Evolutionary conservation across 2,329 filamentous ascomycete genomes (phyloP), one percentile per base, ranked within the genome.

Genomic region (Claviceps sp.): DNA sequence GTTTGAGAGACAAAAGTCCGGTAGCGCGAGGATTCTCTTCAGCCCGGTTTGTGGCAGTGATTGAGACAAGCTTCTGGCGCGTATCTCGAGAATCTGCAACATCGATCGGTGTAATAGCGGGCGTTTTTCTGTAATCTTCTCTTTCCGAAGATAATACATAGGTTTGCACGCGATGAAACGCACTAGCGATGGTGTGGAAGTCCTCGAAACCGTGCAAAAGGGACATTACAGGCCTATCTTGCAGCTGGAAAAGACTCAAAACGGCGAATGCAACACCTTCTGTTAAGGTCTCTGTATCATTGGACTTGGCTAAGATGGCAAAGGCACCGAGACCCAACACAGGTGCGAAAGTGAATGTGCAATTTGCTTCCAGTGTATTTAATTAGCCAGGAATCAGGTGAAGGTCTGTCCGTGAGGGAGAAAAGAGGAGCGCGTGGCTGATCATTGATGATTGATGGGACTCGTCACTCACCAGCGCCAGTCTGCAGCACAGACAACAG

Each of bases 191-290:
- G 1, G 58, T 59, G 39, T 59, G 56, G 5, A 55, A 47, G 34
- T 58, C 53, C 45, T 60, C 57, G 23, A 54, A 54, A 2, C 56
- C 57, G 34, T 58, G 52, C 2, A 59, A 51, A 9, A 55, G 49
- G 16, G 53, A 53, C 17, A 57, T 53, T 13, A 58, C 49, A 17
- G 58, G 57, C 20, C 56, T 54, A 38, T 60, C 51, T 14, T 55
- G 57, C 17, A 60, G 46, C 42, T 56, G 54, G 26, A 56, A 60
- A 17, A 57, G 46, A 20, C 57, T 55, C 50, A 60, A 29, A 3
- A 57, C 50, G 6, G 58, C 55, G 44, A 60, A 60, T 1, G 57
- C 56, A 16, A 56, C 51, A 4, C 55, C 53, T 47, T 59, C 58
- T 0, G 55, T 58, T 26, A 60, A 51, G 1, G 58, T 55, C 14